Evolutionary conservation across 306 rosid species (phyloP).

Genomic region (Acacia crassicarpa): DNA sequence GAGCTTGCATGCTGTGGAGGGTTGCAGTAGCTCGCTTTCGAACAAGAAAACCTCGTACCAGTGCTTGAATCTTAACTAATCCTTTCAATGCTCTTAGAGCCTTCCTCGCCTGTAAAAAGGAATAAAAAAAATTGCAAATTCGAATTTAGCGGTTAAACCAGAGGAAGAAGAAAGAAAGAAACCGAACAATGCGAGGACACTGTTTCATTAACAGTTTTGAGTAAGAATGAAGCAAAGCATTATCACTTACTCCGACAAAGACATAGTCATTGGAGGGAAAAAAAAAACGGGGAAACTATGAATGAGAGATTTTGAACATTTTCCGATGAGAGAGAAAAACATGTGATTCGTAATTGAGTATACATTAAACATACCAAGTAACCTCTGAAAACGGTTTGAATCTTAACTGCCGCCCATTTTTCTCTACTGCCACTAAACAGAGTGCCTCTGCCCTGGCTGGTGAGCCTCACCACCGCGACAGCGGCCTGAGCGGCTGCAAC

Average conservation of each 20-base stretch:
- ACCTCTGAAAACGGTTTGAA: slow-evolving; percentile 89
- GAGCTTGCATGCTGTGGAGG: slow-evolving; percentile 92
- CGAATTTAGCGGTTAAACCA: not conserved
- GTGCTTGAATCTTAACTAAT: slow-evolving; percentile 89
- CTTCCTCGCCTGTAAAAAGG: slow-evolving; percentile 65
- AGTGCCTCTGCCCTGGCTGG: slow-evolving; percentile 62
- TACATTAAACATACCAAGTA: slow-evolving; percentile 54
- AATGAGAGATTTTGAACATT: not conserved
- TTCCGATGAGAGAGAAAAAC: not conserved
- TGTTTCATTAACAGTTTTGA: slow-evolving; percentile 45
- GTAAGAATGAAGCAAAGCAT: slow-evolving; percentile 51
- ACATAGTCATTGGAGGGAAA: slow-evolving; percentile 6
- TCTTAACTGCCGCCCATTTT: slow-evolving; percentile 73
- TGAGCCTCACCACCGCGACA: slow-evolving; percentile 80
- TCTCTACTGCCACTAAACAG: slow-evolving; percentile 62
- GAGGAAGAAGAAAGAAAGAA: not conserved
- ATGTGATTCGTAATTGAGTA: not conserved
- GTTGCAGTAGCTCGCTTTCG: slow-evolving; percentile 90
- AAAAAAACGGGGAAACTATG: not conserved
- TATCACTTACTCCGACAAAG: slow-evolving; percentile 22
- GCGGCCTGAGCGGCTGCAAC: slow-evolving; percentile 94
- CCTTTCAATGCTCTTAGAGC: slow-evolving; percentile 90
- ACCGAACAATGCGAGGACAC: slow-evolving; percentile 4
- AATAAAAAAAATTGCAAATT: not conserved
- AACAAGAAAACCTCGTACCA: slow-evolving; percentile 86